phyloP scores from a whole-genome alignment of 1,139 yeast genomes.

The Blastobotrys capitulatus region DNA sequence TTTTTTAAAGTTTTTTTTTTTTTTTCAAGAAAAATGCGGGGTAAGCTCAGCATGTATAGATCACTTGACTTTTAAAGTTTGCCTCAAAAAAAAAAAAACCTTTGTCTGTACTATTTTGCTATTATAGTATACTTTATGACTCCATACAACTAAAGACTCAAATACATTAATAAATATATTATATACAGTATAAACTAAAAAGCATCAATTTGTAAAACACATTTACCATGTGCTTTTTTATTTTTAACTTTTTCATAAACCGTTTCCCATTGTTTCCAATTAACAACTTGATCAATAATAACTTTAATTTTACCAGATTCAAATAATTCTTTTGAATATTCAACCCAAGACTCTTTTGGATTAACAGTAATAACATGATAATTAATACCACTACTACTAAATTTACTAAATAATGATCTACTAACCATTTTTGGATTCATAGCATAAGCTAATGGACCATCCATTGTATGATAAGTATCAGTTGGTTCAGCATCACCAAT shows the following conservation, averaged over 20 bases:
- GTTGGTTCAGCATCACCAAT: constrained; percentile 43
- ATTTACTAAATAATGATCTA: constrained; percentile 27
- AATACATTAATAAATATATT: no score
- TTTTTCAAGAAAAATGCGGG: no score
- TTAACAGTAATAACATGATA: constrained; percentile 26
- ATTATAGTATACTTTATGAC: no score
- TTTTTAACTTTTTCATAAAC: constrained; percentile 46
- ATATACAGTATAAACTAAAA: no score
- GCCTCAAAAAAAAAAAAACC: no score
- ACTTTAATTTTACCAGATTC: constrained; percentile 41
- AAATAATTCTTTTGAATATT: constrained; percentile 35
- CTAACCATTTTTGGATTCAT: constrained; percentile 32
- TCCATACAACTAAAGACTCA: no score
- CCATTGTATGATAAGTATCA: constrained; percentile 18
- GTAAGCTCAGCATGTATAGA: no score
- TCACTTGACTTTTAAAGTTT: no score
- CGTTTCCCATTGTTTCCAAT: constrained; percentile 43
- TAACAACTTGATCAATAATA: constrained; percentile 48
- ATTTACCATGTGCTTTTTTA: constrained; percentile 57
- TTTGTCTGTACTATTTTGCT: no score
- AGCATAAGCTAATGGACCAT: constrained; percentile 18
- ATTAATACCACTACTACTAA: constrained; percentile 32
- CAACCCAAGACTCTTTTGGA: constrained; percentile 23
- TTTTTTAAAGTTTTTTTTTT: no score
- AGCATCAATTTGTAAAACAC: constrained; percentile 34